phyloP scores from a whole-genome alignment of 768 basidiomycete species.

The Tylopilus felleus region DNA sequence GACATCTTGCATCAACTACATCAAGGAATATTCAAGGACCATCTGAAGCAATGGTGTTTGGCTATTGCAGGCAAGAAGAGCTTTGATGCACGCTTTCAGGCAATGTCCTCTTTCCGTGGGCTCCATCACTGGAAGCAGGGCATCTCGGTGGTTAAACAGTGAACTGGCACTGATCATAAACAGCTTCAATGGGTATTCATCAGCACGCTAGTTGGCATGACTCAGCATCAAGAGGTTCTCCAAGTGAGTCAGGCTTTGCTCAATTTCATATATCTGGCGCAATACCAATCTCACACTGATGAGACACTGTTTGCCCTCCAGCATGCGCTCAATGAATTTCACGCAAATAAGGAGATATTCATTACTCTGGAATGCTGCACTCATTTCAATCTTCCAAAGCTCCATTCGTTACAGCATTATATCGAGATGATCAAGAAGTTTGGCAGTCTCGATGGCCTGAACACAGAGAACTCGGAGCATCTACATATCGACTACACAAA shows the following conservation, averaged over 20 bases:
- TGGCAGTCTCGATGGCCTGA: neutral
- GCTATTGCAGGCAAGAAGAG: neutral
- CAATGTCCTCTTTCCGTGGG: neutral
- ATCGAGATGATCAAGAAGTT: neutral
- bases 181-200: neutral
- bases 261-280: neutral
- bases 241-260: neutral
- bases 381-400: neutral
- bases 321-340: neutral
- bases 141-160: neutral
- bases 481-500: neutral
- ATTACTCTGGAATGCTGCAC: neutral
- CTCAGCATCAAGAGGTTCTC: neutral
- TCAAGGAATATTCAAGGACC: neutral
- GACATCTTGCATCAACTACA: constrained; percentile 2
- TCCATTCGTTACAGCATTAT: neutral
- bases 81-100: neutral
- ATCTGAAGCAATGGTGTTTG: neutral
- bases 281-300: neutral
- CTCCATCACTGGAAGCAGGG: neutral
- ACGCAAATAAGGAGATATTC: neutral
- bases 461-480: neutral
- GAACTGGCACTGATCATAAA: neutral
- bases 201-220: neutral
- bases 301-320: neutral